Percentiles rank a stretch among this genome's conserved stretches.
Evolutionary conservation across 306 rosid species (phyloP).

Genomic region (Crotalaria pallida): DNA sequence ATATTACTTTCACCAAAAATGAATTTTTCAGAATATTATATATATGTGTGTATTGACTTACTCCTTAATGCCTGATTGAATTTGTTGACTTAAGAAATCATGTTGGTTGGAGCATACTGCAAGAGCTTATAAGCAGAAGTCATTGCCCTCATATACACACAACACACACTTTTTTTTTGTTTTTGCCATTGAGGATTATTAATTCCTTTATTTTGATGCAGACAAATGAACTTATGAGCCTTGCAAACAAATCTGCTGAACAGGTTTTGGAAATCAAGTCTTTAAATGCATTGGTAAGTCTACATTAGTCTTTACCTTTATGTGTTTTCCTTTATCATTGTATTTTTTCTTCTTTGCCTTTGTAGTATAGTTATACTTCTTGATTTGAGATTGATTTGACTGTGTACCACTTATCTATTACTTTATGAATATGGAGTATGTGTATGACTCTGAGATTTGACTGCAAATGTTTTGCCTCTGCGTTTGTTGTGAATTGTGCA

Average conservation of each 20-base stretch:
- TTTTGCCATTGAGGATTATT: slow-evolving; percentile 15
- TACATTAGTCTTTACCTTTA: slow-evolving; percentile 10
- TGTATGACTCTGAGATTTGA: background rate
- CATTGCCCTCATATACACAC: background rate
- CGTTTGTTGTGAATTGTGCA: background rate
- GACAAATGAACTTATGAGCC: slow-evolving; percentile 52
- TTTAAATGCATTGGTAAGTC: slow-evolving; percentile 63
- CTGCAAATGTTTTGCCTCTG: background rate
- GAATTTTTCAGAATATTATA: no score
- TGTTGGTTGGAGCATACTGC: background rate
- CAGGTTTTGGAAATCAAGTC: slow-evolving; percentile 66
- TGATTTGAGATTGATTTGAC: slow-evolving; percentile 5
- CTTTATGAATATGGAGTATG: slow-evolving; percentile 6
- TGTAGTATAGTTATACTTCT: background rate
- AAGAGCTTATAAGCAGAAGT: background rate
- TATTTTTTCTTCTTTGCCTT: slow-evolving; percentile 5
- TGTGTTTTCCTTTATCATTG: background rate
- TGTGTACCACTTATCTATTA: background rate
- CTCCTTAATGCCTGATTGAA: background rate
- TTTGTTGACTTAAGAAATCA: slow-evolving; percentile 3
- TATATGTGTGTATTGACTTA: no score
- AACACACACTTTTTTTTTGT: background rate
- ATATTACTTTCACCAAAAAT: no score
- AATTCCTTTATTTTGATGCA: slow-evolving; percentile 35
- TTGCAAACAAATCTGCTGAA: slow-evolving; percentile 55